Percentiles rank a stretch among this genome's conserved stretches.
These are phyloP conservation scores for Globisporangium camurandrum DNA, from an alignment of 352 stramenopile genomes.

Conservation along the genomic window DNA sequence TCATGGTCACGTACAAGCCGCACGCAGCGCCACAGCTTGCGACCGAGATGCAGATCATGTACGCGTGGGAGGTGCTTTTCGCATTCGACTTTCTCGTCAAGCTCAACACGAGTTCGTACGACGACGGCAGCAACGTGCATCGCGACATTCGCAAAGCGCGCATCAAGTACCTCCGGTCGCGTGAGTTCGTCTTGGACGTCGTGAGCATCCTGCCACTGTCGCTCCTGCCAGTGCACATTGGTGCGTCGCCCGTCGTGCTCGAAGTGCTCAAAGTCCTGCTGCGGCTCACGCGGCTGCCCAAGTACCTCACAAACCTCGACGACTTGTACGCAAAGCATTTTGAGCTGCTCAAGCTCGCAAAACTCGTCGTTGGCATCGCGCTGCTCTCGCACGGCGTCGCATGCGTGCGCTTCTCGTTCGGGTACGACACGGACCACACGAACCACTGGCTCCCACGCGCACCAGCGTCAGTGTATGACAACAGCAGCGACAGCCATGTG, in stretches of 20 bases:
- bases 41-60: constrained; percentile 16
- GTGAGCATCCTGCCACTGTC: constrained; percentile 41
- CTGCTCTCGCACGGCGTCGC: constrained; percentile 50
- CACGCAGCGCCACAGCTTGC: constrained; percentile 11
- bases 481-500: too few species aligned
- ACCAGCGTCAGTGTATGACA: too few species aligned
- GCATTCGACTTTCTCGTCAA: constrained; percentile 46
- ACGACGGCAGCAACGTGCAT: constrained; percentile 43
- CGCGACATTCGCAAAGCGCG: constrained; percentile 29
- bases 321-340: constrained; percentile 62
- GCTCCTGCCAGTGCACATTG: constrained; percentile 7
- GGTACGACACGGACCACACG: constrained; percentile 31
- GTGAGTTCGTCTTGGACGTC: constrained; percentile 36
- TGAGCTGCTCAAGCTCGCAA: constrained; percentile 32
- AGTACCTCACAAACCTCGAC: constrained; percentile 45
- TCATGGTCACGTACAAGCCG: constrained; percentile 42
- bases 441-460: constrained; percentile 45
- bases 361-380: constrained; percentile 39
- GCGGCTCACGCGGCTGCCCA: constrained; percentile 27
- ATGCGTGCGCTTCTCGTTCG: constrained; percentile 52
- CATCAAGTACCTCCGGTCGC: constrained; percentile 40
- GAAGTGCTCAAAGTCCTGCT: constrained; percentile 43
- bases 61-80: constrained; percentile 40
- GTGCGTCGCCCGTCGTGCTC: constrained; percentile 12
- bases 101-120: constrained; percentile 49